A percentile compares a stretch with the other conserved stretches of the same genome.
Evolutionary conservation across 495 filamentous ascomycete species (phyloP).

Genomic region (Aspergillus avenaceus): DNA sequence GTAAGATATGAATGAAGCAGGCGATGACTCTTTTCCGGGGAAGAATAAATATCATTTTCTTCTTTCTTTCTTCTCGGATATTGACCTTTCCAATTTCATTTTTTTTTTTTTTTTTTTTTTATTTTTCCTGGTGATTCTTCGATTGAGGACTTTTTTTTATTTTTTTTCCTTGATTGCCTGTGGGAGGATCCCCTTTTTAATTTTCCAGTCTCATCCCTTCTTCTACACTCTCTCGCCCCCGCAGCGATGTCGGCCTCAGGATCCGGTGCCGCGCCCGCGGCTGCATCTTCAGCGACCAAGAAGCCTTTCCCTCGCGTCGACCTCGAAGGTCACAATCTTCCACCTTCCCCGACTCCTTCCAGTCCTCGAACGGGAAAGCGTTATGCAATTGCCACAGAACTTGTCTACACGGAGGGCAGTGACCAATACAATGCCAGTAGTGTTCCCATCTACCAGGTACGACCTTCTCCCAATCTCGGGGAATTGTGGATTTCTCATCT

Average conservation of each 20-base stretch:
- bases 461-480: background rate
- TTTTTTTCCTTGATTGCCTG: background rate
- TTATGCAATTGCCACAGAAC: conserved; percentile 91
- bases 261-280: conserved; percentile 26
- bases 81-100: background rate
- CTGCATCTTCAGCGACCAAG: conserved; percentile 35
- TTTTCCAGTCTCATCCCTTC: background rate
- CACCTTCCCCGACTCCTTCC: conserved; percentile 91
- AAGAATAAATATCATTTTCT: background rate
- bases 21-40: conserved; percentile 18
- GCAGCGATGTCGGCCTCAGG: conserved; percentile 47
- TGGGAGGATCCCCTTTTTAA: background rate
- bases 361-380: conserved; percentile 77
- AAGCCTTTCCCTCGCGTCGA: conserved; percentile 75
- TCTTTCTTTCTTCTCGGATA: background rate
- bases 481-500: too few relatives aligned
- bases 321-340: conserved; percentile 83
- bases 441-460: conserved; percentile 89
- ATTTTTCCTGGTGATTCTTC: background rate
- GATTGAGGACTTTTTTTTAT: background rate
- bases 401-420: conserved; percentile 91
- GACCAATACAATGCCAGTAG: conserved; percentile 96
- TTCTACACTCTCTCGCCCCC: conserved; percentile 20
- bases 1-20: conserved; percentile 2
- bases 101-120: conserved; percentile 2